Evolutionary conservation across 1,139 yeast genomes (phyloP).

Genomic region (Trichomonascaceae sp.): DNA sequence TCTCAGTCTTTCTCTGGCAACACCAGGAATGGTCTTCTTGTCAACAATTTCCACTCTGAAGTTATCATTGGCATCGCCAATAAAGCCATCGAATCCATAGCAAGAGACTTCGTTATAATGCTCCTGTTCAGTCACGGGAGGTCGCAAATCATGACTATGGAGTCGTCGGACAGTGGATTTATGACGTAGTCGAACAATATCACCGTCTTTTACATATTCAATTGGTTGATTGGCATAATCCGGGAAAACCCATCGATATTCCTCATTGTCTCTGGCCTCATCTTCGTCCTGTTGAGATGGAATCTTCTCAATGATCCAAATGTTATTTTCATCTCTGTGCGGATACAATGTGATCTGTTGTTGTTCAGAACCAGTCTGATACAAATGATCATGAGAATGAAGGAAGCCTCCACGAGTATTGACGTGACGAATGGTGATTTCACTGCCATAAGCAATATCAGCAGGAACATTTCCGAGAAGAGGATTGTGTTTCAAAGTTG

Average conservation of each 20-base stretch:
- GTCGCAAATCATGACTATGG: conserved; percentile 93
- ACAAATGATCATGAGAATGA: conserved; percentile 83
- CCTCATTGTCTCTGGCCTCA: conserved; percentile 25
- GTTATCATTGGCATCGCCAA: conserved; percentile 94
- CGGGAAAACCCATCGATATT: conserved; percentile 46
- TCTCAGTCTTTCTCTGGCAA: conserved; percentile 56
- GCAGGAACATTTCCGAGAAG: conserved; percentile 67
- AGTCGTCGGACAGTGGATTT: conserved; percentile 65
- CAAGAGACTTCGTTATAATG: conserved; percentile 95
- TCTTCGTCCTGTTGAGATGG: conserved; percentile 20
- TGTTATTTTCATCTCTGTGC: conserved; percentile 81
- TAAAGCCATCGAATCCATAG: conserved; percentile 87
- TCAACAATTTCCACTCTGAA: conserved; percentile 82
- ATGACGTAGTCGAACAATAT: conserved; percentile 74
- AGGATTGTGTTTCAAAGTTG: conserved; percentile 61
- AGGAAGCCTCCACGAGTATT: conserved; percentile 91
- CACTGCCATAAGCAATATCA: conserved; percentile 86
- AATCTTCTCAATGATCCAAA: conserved; percentile 48
- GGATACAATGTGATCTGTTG: conserved; percentile 90
- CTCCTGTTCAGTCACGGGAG: conserved; percentile 87
- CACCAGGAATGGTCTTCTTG: conserved; percentile 48
- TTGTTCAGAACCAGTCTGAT: conserved; percentile 90
- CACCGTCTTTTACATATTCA: conserved; percentile 66
- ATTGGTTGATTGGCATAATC: conserved; percentile 9
- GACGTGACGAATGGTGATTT: conserved; percentile 69